Percentiles rank a stretch among this genome's conserved stretches.
Conservation (phyloP, 208 protist species). For the Naegleria fowleri region DNA sequence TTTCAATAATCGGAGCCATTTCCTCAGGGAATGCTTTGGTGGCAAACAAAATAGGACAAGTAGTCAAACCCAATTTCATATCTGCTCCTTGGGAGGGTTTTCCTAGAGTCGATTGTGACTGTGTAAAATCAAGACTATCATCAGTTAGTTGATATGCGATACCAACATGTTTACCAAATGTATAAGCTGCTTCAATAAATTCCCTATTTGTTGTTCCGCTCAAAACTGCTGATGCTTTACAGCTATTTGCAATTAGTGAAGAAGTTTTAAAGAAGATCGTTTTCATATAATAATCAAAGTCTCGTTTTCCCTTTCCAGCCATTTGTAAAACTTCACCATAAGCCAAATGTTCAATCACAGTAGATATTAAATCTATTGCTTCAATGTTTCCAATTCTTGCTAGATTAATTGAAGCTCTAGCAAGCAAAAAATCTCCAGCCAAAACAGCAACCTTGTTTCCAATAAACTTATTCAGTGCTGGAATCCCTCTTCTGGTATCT, state of each 20-base stretch:
- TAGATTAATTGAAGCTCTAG: background rate
- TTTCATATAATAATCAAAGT: constrained; percentile 27
- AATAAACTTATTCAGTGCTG: constrained; percentile 67
- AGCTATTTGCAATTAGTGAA: constrained; percentile 23
- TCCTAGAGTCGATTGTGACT: background rate
- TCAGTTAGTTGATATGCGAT: constrained; percentile 28
- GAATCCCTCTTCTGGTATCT: constrained; percentile 73
- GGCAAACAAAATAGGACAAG: constrained; percentile 11
- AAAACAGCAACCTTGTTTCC: constrained; percentile 77
- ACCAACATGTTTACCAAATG: constrained; percentile 24
- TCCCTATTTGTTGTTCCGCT: background rate
- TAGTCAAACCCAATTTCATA: constrained; percentile 21
- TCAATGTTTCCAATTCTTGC: constrained; percentile 2
- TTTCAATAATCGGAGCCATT: background rate
- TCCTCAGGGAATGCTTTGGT: background rate
- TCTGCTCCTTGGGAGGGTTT: constrained; percentile 22
- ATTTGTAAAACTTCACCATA: constrained; percentile 28
- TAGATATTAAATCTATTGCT: constrained; percentile 21
- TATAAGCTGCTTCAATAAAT: background rate
- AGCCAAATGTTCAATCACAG: constrained; percentile 26
- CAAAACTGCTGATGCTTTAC: background rate
- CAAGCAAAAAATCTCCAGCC: constrained; percentile 40
- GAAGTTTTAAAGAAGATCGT: constrained; percentile 17
- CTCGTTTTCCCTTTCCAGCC: background rate
- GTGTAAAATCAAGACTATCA: constrained; percentile 15